Base-by-base conservation (phyloP, 2,329 filamentous ascomycete species). In the Beauveria varroae region DNA sequence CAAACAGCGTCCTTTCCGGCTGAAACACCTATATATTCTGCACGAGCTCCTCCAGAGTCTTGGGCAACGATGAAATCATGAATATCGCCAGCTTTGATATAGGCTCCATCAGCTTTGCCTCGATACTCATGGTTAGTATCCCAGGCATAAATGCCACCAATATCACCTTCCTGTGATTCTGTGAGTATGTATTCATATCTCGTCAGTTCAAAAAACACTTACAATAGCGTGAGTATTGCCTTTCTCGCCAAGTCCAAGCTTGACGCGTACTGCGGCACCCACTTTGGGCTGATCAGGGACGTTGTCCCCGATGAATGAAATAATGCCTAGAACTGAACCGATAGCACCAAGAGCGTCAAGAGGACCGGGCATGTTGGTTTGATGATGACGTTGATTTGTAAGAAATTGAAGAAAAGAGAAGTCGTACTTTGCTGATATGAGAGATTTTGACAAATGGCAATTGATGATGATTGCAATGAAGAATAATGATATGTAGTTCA, bases 71-170 rank as follows among this genome's bases (percentile, higher is more conserved):
- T 49, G 47, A 55, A 58, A 30, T 59, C 55, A 14, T 49, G 49
- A 4, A 47, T 59, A 28, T 55, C 61, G 12, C 50, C 61, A 18
- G 24, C 20, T 12, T 55, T 34, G 43, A 57, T 40, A 10, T 57
- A 24, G 12, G 55, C 55, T 24, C 55, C 55, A 12, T 41, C 47
- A 10, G 51, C 24, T 26, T 61, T 53, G 52, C 62, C 62, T 2
- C 57, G 50, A 53, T 63, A 63, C 28, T 47, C 22, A 34, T 61
- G 57, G 3, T 61, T 59, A 22, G 44, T 57, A 52, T 63, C 62
- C 52, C 57, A 63, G 43, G 51, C 57, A 30, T 63, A 63, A 12
- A 26, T 40, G 18, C 46, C 57, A 41, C 24, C 26, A 14, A 57
- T 30, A 9, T 57, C 26, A 5, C 55, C 55, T 40, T 57, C 55